Evolutionary conservation across 1,284 basidiomycete species (phyloP).

Genomic region (Boletellus dicymbophilus): DNA sequence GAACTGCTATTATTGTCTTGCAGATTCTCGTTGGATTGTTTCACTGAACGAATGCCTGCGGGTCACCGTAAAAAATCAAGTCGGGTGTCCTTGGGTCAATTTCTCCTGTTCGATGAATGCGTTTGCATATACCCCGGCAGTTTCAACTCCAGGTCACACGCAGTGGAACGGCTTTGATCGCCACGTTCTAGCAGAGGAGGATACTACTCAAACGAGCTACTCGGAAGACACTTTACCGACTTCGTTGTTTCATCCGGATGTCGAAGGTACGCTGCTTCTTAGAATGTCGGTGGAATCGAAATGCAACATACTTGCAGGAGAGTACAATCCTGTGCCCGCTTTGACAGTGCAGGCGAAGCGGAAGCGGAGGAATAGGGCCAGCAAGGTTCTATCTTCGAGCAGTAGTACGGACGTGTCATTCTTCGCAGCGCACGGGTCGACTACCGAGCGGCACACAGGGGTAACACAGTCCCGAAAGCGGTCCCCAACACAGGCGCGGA

Average conservation of each 20-base stretch:
- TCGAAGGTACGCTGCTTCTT: neutral
- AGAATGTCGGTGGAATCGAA: too few species aligned
- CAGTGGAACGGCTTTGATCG: neutral
- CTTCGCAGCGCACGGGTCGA: neutral
- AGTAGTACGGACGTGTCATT: too few species aligned
- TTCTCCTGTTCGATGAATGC: conserved; percentile 3
- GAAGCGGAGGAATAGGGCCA: neutral
- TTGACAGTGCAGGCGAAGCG: neutral
- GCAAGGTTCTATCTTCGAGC: neutral
- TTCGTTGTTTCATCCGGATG: neutral
- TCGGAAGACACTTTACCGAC: conserved; percentile 5
- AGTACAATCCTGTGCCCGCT: too few species aligned
- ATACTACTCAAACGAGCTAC: neutral
- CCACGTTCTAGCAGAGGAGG: neutral
- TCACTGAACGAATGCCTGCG: neutral
- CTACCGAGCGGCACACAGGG: neutral
- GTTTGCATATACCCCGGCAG: conserved; percentile 15
- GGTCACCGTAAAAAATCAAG: neutral
- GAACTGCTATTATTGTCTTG: too few species aligned
- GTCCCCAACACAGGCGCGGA: too few species aligned
- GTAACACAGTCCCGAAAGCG: neutral
- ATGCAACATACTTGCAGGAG: too few species aligned
- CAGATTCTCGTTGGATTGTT: neutral
- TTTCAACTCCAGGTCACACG: neutral
- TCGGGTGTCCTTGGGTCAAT: neutral